Conservation (phyloP, 257 asterid species). For the Plantago major region DNA sequence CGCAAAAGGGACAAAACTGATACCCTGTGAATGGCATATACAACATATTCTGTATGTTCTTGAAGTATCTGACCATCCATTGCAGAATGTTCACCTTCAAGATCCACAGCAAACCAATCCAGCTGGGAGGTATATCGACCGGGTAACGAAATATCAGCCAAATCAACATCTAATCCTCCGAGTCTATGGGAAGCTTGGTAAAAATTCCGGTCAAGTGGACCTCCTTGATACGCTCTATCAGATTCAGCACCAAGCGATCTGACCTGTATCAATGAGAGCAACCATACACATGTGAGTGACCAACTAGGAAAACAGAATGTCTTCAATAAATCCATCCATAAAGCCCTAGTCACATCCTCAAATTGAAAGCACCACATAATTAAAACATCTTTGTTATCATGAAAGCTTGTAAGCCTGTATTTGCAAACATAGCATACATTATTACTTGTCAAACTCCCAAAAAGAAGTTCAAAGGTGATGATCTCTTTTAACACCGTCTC, state of each 20-base stretch:
- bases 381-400: background rate
- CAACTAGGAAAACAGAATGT: conserved; percentile 8
- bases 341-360: conserved; percentile 9
- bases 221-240: conserved; percentile 88
- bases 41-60: conserved; percentile 95
- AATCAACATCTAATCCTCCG: conserved; percentile 44
- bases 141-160: conserved; percentile 51
- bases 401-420: background rate
- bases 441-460: too few relatives aligned
- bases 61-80: conserved; percentile 98
- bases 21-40: conserved; percentile 97
- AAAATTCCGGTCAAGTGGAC: conserved; percentile 64
- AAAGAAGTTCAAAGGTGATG: too few relatives aligned
- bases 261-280: conserved; percentile 48
- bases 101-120: conserved; percentile 98
- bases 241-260: conserved; percentile 94
- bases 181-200: conserved; percentile 44
- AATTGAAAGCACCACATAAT: too few relatives aligned
- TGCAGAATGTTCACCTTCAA: conserved; percentile 99
- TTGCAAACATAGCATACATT: too few relatives aligned
- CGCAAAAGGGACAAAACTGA: conserved; percentile 37
- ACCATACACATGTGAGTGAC: conserved; percentile 16
- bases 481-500: too few relatives aligned
- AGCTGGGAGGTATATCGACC: conserved; percentile 67
- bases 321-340: conserved; percentile 12